Base-by-base conservation (phyloP, 371 early-diverging fungal species). In the Aphelidium insulamus region DNA sequence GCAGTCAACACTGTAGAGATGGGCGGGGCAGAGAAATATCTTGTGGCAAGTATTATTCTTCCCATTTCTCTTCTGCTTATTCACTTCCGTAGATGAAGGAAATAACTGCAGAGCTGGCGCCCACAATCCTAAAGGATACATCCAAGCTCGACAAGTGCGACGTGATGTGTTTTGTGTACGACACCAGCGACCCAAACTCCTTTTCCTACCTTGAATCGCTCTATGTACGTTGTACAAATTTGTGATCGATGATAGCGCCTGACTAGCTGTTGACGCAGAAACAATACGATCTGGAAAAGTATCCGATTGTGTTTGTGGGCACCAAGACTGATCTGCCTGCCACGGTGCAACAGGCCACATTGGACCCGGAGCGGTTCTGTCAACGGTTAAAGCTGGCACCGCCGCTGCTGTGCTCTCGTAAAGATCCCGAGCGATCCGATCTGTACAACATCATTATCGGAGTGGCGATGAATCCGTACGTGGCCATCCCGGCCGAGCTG, bases 1-100 rank as follows among this genome's bases (percentile, higher is more conserved):
- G 83, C 76, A 0, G 92, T 91, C 4, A 91, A 88, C 47, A 76
- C 90, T 2, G 83, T 88, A 1, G 90, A 90, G 41, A 77, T 85
- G 46, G 75, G 78, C 36, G 91, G 91, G 0, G 60, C 72, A 5
- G 91, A 90, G 34, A 84, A 83, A 36, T 90, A 87, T 45, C 52
- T 95, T 9, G 86, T 90, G 46, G 77, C 77, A 57, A 38, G 63
- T 48, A 4, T 16, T 7, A 23, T 22, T 22, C 38, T 17, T 39
- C 29, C 17, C 23, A 34, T 33, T 34, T 41, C 29, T 41, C 15
- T 21, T 26, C 5, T 23, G 14, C 35, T 39, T 11, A 18, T 21
- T 24, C 18, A 30, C 18, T 38, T 27, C 29, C 26, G 12, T 49
- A 78, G 82, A 66, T 94, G 73, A 78, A 87, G 50, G 91, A 91